Evolutionary conservation across 1,284 basidiomycete species (phyloP).

Genomic region (Moesziomyces sp.): DNA sequence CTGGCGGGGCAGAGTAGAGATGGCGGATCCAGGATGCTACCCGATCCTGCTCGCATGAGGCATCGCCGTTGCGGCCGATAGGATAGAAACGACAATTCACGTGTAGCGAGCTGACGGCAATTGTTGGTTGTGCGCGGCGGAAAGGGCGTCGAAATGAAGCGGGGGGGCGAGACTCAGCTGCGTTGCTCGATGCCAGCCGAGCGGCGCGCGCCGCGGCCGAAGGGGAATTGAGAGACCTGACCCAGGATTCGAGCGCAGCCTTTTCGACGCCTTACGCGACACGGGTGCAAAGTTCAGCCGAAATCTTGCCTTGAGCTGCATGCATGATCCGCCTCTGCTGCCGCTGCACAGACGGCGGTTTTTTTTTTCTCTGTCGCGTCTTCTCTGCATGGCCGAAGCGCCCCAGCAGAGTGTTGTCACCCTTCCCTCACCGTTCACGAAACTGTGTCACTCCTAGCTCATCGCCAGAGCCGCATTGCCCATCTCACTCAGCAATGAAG

Average conservation of each 20-base stretch:
- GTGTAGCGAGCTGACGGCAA: neutral
- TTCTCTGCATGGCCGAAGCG: neutral
- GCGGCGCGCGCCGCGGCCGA: no score
- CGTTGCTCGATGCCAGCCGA: neutral
- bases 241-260: neutral
- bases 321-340: neutral
- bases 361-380: neutral
- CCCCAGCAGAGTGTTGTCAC: no score
- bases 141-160: neutral
- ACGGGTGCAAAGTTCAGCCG: slow-evolving; percentile 13
- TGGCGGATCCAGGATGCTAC: neutral
- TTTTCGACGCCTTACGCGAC: neutral
- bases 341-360: neutral
- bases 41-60: neutral
- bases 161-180: neutral
- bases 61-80: neutral
- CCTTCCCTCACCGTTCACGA: no score
- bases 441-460: no score
- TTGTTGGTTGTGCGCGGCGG: no score
- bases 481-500: no score
- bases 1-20: neutral
- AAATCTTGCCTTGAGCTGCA: slow-evolving; percentile 10
- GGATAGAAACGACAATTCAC: neutral
- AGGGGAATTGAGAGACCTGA: neutral
- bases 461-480: no score